A percentile compares a stretch with the other conserved stretches of the same genome.
Evolutionary conservation across 176 grass and related monocot species (phyloP).

Genomic region (Carex parvula): DNA sequence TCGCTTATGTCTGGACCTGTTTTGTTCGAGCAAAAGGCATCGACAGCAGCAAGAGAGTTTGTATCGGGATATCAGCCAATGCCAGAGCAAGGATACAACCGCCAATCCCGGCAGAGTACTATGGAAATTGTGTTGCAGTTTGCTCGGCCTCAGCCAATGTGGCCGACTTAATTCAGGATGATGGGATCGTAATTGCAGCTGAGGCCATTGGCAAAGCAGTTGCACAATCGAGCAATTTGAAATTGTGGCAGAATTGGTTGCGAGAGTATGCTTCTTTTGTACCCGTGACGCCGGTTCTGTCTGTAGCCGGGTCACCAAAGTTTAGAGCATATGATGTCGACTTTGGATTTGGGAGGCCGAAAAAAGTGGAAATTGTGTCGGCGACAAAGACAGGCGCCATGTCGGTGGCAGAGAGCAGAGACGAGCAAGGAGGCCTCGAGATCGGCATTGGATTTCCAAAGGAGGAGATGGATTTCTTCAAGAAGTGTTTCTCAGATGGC

Average conservation of each 20-base stretch:
- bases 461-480: constrained; percentile 12
- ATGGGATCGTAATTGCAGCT: background rate
- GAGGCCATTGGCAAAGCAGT: constrained; percentile 8
- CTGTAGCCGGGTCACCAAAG: constrained; percentile 26
- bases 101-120: constrained; percentile 28
- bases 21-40: background rate
- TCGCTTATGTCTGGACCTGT: constrained; percentile 37
- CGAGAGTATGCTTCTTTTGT: background rate
- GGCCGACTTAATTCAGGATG: background rate
- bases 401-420: constrained; percentile 18
- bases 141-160: background rate
- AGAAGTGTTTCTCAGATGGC: constrained; percentile 9
- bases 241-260: background rate
- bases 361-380: constrained; percentile 40
- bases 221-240: background rate
- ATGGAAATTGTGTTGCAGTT: constrained; percentile 32
- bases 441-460: constrained; percentile 23
- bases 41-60: background rate
- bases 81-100: constrained; percentile 30
- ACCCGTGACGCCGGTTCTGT: background rate
- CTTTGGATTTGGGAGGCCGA: constrained; percentile 53
- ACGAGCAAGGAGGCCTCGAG: constrained; percentile 33
- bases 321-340: constrained; percentile 48
- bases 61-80: constrained; percentile 33
- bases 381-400: background rate